These are phyloP conservation scores for Leptomonas pyrrhocoris DNA, from an alignment of 208 protist genomes.

Conservation along the genomic window DNA sequence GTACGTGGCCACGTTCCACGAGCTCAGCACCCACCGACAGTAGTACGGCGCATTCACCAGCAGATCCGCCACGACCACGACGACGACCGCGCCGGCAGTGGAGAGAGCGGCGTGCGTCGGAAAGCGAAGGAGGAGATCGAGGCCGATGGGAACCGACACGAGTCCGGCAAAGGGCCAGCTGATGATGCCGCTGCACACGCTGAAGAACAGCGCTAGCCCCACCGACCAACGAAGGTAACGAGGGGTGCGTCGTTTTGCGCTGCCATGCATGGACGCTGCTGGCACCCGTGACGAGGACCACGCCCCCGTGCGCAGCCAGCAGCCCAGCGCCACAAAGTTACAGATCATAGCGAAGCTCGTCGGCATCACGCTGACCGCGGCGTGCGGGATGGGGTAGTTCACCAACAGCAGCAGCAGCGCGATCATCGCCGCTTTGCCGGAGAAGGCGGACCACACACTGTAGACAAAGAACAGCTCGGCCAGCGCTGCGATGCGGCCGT, in stretches of 20 bases:
- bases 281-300: neutral
- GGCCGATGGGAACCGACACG: constrained; percentile 73
- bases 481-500: constrained; percentile 48
- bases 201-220: constrained; percentile 46
- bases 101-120: constrained; percentile 32
- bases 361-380: constrained; percentile 78
- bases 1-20: constrained; percentile 76
- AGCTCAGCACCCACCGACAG: constrained; percentile 40
- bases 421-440: constrained; percentile 45
- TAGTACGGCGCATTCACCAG: constrained; percentile 58
- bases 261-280: neutral
- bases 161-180: constrained; percentile 94
- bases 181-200: constrained; percentile 54
- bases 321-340: constrained; percentile 66
- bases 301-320: constrained; percentile 56
- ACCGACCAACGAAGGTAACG: constrained; percentile 16
- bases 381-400: constrained; percentile 75
- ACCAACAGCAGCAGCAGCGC: constrained; percentile 58
- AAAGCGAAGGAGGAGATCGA: constrained; percentile 70
- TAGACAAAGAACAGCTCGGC: constrained; percentile 65
- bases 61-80: constrained; percentile 26
- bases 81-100: constrained; percentile 24
- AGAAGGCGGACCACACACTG: constrained; percentile 56
- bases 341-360: constrained; percentile 89
- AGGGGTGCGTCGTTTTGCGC: neutral